Evolutionary conservation across 331 rosid species (phyloP).

Genomic region (Rhamnella rubrinervis): DNA sequence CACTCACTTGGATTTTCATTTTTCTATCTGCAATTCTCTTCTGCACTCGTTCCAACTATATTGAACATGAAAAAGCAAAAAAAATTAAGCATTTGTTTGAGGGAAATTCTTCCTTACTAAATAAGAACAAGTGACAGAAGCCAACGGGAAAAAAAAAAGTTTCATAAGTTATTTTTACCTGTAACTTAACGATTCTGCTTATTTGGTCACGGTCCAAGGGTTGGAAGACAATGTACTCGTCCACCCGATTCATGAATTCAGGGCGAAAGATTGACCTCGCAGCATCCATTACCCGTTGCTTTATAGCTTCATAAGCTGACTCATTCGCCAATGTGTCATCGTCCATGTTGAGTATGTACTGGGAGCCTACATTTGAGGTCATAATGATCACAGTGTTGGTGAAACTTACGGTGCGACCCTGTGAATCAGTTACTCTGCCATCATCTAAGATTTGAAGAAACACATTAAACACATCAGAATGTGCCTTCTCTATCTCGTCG

Average conservation of each 20-base stretch:
- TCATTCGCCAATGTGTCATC: constrained; percentile 61
- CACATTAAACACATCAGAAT: constrained; percentile 84
- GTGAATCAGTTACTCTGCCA: constrained; percentile 92
- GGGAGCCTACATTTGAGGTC: constrained; percentile 98
- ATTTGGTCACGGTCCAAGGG: constrained; percentile 88
- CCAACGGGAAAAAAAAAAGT: background rate
- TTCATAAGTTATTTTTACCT: constrained; percentile 42
- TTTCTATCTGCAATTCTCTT: constrained; percentile 83
- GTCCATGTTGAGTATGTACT: constrained; percentile 76
- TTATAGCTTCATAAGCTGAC: constrained; percentile 66
- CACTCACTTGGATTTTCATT: constrained; percentile 72
- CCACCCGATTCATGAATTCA: constrained; percentile 94
- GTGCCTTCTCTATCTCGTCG: constrained; percentile 98
- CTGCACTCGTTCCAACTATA: constrained; percentile 87
- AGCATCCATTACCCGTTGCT: constrained; percentile 87
- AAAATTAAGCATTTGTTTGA: background rate
- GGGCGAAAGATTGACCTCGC: constrained; percentile 92
- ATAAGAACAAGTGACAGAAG: no score
- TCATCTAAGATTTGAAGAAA: constrained; percentile 98
- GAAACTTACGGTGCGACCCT: constrained; percentile 90
- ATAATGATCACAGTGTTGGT: constrained; percentile 89
- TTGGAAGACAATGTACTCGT: constrained; percentile 94
- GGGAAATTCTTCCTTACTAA: background rate
- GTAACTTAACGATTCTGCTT: constrained; percentile 72
- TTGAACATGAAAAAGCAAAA: background rate